phyloP scores from a whole-genome alignment of 169 alveolate genomes.

The Eimeria tenella region DNA sequence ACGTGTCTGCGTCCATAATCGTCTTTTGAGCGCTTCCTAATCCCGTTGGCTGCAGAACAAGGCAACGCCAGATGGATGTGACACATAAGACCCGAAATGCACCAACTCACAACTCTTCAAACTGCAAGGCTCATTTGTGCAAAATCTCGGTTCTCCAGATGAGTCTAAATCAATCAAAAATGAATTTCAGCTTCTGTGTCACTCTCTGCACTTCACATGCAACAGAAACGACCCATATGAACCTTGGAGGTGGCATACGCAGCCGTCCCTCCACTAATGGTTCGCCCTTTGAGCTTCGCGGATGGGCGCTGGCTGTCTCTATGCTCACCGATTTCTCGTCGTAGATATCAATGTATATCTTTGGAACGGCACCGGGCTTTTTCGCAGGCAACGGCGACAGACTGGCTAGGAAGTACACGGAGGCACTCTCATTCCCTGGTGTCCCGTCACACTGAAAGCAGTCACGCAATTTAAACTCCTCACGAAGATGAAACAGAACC shows the following conservation, averaged over 20 bases:
- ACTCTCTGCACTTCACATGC: background rate
- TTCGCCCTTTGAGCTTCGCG: no score
- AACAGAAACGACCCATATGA: no score
- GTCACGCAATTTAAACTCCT: background rate
- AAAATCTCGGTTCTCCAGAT: no score
- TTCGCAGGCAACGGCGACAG: conserved; percentile 68
- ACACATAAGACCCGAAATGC: background rate
- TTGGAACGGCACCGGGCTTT: conserved; percentile 56
- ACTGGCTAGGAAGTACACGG: conserved; percentile 47
- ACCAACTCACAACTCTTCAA: no score
- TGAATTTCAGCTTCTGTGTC: background rate
- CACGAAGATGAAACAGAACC: background rate
- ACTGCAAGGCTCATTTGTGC: no score
- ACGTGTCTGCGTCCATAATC: background rate
- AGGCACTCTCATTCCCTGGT: conserved; percentile 62
- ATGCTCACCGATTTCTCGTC: conserved; percentile 67
- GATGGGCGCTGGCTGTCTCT: background rate
- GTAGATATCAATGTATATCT: conserved; percentile 65
- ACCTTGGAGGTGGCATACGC: no score
- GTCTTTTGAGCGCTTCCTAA: conserved; percentile 16
- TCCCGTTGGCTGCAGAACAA: conserved; percentile 40
- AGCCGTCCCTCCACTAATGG: no score
- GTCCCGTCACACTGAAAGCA: conserved; percentile 60
- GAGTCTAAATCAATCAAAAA: no score
- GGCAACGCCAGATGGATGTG: background rate